Evolutionary conservation across 768 basidiomycete species (phyloP), one percentile per base, ranked within the genome.

Genomic region (Pleurotus cornucopiae): DNA sequence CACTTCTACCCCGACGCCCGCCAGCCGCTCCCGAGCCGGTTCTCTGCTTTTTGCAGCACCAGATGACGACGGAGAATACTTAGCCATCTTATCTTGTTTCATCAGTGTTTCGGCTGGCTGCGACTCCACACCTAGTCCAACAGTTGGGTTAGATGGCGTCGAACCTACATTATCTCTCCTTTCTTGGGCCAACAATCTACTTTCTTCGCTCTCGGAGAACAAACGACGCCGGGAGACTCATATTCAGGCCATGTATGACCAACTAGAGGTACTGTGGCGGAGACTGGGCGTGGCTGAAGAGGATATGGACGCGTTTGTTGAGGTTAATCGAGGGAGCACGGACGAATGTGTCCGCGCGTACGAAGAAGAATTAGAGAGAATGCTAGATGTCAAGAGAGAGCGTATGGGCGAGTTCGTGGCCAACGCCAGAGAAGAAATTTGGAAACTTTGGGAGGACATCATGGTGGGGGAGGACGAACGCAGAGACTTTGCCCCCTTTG

Each of bases 231-330:
- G 94, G 11, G 94, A 96, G 64, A 72, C 81, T 1, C 84, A 87
- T 60, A 98, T 99, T 26, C 96, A 99, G 67, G 80, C 86, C 0
- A 88, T 98, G 77, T 99, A 94, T 65, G 94, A 98, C 68, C 85
- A 93, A 60, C 79, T 99, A 1, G 95, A 96, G 67, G 85, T 85
- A 0, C 79, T 98, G 2, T 99, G 96, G 96, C 80, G 79, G 57
- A 74, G 94, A 55, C 77, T 98, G 57, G 94, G 92, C 12, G 85
- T 96, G 4, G 68, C 79, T 0, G 90, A 94, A 47, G 71, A 69
- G 0, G 88, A 87, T 45, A 93, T 94, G 83, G 93, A 98, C 63
- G 83, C 79, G n/a, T 99, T 99, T 64, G 89, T 98, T 0, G 93
- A 98, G 57, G 77, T 76, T 13, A 79, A 96, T 67, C 77, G 90